Evolutionary conservation across 2,329 filamentous ascomycete genomes (phyloP).

Genomic region (Aspergillus nomiae): DNA sequence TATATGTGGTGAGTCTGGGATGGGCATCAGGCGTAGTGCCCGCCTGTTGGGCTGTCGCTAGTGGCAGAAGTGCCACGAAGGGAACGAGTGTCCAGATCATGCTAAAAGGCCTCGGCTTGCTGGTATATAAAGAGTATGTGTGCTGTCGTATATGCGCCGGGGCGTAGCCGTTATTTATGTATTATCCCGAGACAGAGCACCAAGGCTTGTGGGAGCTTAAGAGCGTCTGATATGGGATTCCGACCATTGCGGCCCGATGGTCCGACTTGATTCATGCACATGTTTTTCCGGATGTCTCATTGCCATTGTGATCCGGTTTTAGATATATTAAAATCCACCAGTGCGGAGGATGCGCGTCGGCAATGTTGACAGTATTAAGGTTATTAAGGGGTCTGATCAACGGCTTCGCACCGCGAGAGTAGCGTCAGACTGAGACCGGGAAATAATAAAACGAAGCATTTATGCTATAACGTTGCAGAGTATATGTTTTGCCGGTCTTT

Average conservation of each 20-base stretch:
- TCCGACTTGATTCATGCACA: not conserved
- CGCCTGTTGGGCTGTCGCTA: slow-evolving; percentile 53
- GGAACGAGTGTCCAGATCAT: slow-evolving; percentile 20
- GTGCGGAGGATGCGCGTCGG: not conserved
- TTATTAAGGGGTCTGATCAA: not conserved
- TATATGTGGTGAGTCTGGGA: slow-evolving; percentile 53
- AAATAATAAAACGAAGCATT: not conserved
- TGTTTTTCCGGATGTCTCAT: slow-evolving; percentile 4
- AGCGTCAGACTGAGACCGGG: not conserved
- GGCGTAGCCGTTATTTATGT: not conserved
- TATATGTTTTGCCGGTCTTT: not conserved
- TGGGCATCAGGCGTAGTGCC: slow-evolving; percentile 53
- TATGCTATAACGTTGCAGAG: not conserved
- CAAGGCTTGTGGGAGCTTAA: not conserved
- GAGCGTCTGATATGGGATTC: not conserved
- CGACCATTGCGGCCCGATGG: not conserved
- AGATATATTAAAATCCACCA: not conserved
- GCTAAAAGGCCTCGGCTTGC: not conserved
- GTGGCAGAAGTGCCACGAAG: slow-evolving; percentile 41
- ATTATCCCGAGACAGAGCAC: not conserved
- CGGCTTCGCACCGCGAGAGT: not conserved
- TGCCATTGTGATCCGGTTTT: not conserved
- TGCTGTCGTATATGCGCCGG: not conserved
- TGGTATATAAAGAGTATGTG: not conserved
- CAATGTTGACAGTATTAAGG: not conserved